phyloP scores from a whole-genome alignment of 495 filamentous ascomycete genomes.

The Xylaria intraflava region DNA sequence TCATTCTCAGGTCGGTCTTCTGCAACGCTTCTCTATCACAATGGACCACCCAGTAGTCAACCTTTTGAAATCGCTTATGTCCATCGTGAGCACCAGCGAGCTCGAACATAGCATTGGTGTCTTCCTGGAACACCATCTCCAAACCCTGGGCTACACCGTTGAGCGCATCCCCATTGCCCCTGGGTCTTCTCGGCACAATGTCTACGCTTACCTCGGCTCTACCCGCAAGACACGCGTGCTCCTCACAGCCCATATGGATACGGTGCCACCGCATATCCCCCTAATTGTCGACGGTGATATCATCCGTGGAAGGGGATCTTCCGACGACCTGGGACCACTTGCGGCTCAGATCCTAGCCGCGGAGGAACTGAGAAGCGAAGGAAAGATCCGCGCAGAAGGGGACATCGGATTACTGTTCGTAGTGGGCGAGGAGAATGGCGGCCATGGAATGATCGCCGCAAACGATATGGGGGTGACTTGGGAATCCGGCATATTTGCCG shows the following conservation, averaged over 20 bases:
- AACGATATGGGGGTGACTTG: slow-evolving; percentile 42
- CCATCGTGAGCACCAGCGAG: slow-evolving; percentile 25
- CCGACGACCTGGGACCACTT: slow-evolving; percentile 68
- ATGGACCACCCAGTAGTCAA: slow-evolving; percentile 12
- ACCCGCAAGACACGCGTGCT: slow-evolving; percentile 50
- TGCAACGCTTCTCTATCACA: not conserved
- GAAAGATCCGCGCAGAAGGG: slow-evolving; percentile 21
- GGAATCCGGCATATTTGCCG: slow-evolving; percentile 64
- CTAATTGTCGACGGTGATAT: slow-evolving; percentile 34
- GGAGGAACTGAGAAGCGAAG: slow-evolving; percentile 44
- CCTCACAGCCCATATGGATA: slow-evolving; percentile 48
- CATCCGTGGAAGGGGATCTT: slow-evolving; percentile 60
- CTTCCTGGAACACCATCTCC: slow-evolving; percentile 22
- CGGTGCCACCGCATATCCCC: slow-evolving; percentile 51
- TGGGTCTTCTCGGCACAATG: slow-evolving; percentile 49
- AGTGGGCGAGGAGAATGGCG: slow-evolving; percentile 66
- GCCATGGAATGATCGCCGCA: slow-evolving; percentile 59
- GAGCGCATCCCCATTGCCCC: slow-evolving; percentile 26
- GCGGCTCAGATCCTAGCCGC: slow-evolving; percentile 56
- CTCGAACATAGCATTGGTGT: slow-evolving; percentile 19
- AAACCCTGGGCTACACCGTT: slow-evolving; percentile 23
- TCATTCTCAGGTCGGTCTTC: no score
- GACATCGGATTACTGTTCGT: slow-evolving; percentile 62
- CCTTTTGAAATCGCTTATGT: slow-evolving; percentile 21
- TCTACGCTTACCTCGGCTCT: slow-evolving; percentile 57